A percentile compares a stretch with the other conserved stretches of the same genome.
phyloP scores from a whole-genome alignment of 2,329 filamentous ascomycete species.

The Microdochium paspali region DNA sequence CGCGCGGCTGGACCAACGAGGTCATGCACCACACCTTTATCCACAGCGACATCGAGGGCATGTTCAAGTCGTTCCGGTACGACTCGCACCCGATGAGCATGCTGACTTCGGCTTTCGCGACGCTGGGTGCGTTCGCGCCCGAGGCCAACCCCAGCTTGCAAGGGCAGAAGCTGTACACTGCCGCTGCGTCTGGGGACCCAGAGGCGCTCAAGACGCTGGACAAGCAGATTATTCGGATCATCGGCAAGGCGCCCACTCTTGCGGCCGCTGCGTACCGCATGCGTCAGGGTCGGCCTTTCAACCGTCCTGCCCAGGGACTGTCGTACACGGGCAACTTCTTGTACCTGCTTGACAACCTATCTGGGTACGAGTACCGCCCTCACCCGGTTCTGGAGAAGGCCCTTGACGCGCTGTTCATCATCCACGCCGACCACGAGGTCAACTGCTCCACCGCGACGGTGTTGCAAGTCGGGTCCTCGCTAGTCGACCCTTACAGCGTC shows the following conservation, averaged over 20 bases:
- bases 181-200: slow-evolving; percentile 29
- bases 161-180: slow-evolving; percentile 39
- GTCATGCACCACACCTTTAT: slow-evolving; percentile 42
- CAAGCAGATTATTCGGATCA: slow-evolving; percentile 41
- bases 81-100: slow-evolving; percentile 44
- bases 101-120: slow-evolving; percentile 38
- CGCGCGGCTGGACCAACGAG: slow-evolving; percentile 31
- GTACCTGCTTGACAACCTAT: slow-evolving; percentile 41
- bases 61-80: slow-evolving; percentile 40
- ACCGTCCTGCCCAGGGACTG: slow-evolving; percentile 33
- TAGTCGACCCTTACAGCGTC: slow-evolving; percentile 46
- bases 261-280: slow-evolving; percentile 43
- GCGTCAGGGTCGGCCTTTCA: slow-evolving; percentile 40
- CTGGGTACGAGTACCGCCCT: slow-evolving; percentile 33
- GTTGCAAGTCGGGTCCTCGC: slow-evolving; percentile 43
- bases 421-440: slow-evolving; percentile 50
- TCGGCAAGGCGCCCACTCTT: slow-evolving; percentile 40
- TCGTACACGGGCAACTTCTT: slow-evolving; percentile 46
- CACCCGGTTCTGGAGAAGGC: slow-evolving; percentile 38
- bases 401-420: slow-evolving; percentile 43
- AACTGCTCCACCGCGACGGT: slow-evolving; percentile 47
- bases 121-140: slow-evolving; percentile 37
- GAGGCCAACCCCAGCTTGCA: slow-evolving; percentile 39
- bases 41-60: slow-evolving; percentile 37
- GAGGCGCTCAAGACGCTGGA: slow-evolving; percentile 33